Percentiles rank a stretch among this genome's conserved stretches.
phyloP scores from a whole-genome alignment of 768 basidiomycete genomes.

The Xerocomellus intermedius region DNA sequence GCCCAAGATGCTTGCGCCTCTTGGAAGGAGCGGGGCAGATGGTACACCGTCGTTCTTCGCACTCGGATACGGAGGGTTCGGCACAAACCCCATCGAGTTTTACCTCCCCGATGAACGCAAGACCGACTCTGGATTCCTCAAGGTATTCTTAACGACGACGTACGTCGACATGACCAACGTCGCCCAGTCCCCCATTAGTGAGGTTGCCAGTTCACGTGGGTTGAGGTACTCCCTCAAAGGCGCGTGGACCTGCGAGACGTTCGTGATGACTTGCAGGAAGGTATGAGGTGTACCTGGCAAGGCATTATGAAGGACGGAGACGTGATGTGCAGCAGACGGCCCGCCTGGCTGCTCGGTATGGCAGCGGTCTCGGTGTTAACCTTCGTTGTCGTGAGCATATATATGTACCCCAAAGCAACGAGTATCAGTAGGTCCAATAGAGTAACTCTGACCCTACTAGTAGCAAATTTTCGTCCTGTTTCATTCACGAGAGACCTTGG shows the following conservation, averaged over 20 bases:
- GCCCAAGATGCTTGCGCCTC: constrained; percentile 6
- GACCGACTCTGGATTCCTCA: constrained; percentile 22
- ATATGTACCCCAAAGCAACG: neutral
- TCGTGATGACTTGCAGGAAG: constrained; percentile 18
- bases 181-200: constrained; percentile 6
- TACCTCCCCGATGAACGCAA: neutral
- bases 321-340: neutral
- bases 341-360: neutral
- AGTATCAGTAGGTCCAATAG: neutral
- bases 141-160: constrained; percentile 18
- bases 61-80: constrained; percentile 21
- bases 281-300: neutral
- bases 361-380: neutral
- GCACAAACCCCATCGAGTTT: constrained; percentile 19
- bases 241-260: constrained; percentile 17
- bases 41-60: constrained; percentile 16
- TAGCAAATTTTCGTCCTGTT: neutral
- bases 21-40: neutral
- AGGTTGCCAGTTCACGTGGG: neutral
- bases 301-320: neutral
- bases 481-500: neutral
- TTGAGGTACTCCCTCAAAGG: neutral
- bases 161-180: constrained; percentile 20
- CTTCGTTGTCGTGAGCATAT: neutral
- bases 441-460: neutral